Evolutionary conservation across 108 stramenopile genomes (phyloP).

Genomic region (Skeletonema potamos): DNA sequence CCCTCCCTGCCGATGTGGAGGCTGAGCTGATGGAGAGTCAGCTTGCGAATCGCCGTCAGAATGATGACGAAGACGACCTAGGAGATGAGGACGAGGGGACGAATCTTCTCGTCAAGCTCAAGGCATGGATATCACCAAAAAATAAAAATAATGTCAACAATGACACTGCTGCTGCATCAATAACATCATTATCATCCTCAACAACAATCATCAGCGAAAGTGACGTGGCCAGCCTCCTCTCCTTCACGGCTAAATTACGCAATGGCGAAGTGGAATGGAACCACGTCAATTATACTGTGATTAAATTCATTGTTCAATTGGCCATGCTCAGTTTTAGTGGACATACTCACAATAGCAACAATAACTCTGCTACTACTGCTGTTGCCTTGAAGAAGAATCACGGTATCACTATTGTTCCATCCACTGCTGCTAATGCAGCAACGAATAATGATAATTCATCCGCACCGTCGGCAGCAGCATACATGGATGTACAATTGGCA

Average conservation of each 20-base stretch:
- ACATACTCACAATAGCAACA: too few species aligned
- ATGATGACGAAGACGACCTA: background rate
- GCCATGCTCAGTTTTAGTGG: background rate
- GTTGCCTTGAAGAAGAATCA: background rate
- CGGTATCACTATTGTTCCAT: background rate
- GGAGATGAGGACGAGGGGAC: background rate
- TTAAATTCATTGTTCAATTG: background rate
- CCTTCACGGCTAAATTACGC: background rate
- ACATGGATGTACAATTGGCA: constrained; percentile 11
- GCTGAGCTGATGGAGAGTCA: background rate
- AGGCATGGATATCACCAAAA: background rate
- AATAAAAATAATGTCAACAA: background rate
- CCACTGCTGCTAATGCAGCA: background rate
- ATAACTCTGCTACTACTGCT: background rate
- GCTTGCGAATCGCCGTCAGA: background rate
- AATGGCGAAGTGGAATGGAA: background rate
- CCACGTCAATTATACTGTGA: background rate
- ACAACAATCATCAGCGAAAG: background rate
- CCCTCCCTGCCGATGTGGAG: background rate
- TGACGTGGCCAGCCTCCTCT: background rate
- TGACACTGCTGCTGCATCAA: background rate
- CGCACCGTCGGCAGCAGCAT: background rate
- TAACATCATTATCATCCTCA: background rate
- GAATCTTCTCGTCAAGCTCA: background rate
- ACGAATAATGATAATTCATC: too few species aligned